These are phyloP conservation scores for Cerrena zonata DNA, from an alignment of 1,284 basidiomycete species.

Conservation along the genomic window DNA sequence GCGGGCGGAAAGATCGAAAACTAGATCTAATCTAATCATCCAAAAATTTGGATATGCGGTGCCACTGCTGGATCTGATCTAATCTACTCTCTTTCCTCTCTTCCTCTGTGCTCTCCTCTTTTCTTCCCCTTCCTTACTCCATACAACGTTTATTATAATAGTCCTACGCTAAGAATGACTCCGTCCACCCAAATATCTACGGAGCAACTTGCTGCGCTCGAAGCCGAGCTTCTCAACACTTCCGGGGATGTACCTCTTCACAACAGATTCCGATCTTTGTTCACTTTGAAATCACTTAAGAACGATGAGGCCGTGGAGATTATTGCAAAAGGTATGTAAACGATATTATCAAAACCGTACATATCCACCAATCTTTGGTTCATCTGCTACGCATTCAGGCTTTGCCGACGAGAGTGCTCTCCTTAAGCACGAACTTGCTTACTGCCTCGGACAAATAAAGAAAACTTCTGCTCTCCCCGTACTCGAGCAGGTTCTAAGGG, in stretches of 20 bases:
- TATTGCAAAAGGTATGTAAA: slow-evolving; percentile 78
- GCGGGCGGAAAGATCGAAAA: no score
- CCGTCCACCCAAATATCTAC: slow-evolving; percentile 16
- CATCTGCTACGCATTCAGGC: no score
- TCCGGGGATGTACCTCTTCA: slow-evolving; percentile 75
- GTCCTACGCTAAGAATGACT: slow-evolving; percentile 7
- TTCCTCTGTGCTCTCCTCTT: slow-evolving; percentile 3
- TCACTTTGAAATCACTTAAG: slow-evolving; percentile 86
- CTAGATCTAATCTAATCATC: slow-evolving; percentile 22
- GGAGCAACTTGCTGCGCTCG: slow-evolving; percentile 40
- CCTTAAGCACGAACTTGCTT: slow-evolving; percentile 95
- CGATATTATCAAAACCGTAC: no score
- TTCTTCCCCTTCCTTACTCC: slow-evolving; percentile 9
- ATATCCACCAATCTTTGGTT: background rate
- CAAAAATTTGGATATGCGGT: no score
- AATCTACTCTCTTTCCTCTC: slow-evolving; percentile 5
- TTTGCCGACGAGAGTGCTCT: slow-evolving; percentile 85
- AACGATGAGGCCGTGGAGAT: slow-evolving; percentile 78
- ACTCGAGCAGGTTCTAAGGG: slow-evolving; percentile 72
- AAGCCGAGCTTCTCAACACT: slow-evolving; percentile 71
- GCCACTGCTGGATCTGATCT: slow-evolving; percentile 5
- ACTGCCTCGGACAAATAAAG: slow-evolving; percentile 92
- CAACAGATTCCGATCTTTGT: slow-evolving; percentile 86
- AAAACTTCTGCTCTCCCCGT: slow-evolving; percentile 70
- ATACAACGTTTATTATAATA: slow-evolving; percentile 4